Base-by-base conservation (phyloP, 768 basidiomycete species). In the Boletus fagicola region DNA sequence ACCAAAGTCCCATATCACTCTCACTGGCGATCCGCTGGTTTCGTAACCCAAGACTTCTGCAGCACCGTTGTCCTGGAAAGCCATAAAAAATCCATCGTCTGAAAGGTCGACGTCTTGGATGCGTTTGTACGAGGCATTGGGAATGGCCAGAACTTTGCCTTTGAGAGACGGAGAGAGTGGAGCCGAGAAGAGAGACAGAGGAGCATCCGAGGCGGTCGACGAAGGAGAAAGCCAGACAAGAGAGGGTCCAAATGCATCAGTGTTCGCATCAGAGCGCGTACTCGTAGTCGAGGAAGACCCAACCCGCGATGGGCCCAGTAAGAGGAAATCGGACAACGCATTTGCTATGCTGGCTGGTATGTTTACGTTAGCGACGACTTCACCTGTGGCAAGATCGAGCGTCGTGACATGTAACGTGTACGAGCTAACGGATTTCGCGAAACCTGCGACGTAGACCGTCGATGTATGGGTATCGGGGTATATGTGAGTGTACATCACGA, bases 361-460 rank as follows among this genome's bases (percentile, higher is more conserved):
- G 55, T 82, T 75, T 1, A 73, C 75, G 24, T 72, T 77, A 13
- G 76, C 65, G 53, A 87, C 63, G 22, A 85, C 60, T 39, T 78
- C 73, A 5, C 87, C 89, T 5, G 80, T 83, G 3, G 69, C 52
- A 0, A 84, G 65, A 49, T 83, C 78, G 8, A 95, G 73, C 1
- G 85, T 76, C 22, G 84, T 81, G 60, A 90, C 76, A 54, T 89
- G 85, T 1, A 96, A 73, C 15, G 86, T 86, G 64, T 86, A 84
- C 0, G 85, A 43, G 72, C 57, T 65, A 73, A 78, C 48, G 11
- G 68, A 78, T 59, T 72, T 77, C 9, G 68, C 67, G 57, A 83
- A 69, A 1, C 82, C 83, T 22, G 83, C 63, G 18, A 80, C 69
- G 62, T 84, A 94, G 36, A 94, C 63, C 0, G 84, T 77, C 7